These are phyloP conservation scores for Trichoderma oligosporum DNA, from an alignment of 2,329 filamentous ascomycete genomes.

Conservation along the genomic window DNA sequence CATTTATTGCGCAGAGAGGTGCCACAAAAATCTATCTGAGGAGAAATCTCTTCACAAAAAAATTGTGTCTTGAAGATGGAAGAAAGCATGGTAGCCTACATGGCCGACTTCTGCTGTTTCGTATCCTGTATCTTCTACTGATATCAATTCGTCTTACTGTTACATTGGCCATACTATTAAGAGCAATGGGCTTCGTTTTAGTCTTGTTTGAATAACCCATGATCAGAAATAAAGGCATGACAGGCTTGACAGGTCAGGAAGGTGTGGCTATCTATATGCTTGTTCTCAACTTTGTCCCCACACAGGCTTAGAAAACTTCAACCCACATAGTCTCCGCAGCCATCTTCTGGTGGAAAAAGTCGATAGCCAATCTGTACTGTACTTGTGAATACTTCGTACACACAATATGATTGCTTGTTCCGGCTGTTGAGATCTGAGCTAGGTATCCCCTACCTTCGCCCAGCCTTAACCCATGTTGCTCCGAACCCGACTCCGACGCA, in stretches of 20 bases:
- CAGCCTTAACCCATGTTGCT: slow-evolving; percentile 11
- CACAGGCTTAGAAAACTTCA: not conserved
- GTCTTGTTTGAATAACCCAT: not conserved
- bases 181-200: not conserved
- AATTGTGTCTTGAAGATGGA: not conserved
- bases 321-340: not conserved
- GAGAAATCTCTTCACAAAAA: not conserved
- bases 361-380: not conserved
- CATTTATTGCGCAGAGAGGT: not conserved
- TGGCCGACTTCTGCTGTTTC: no score
- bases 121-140: not conserved
- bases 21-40: no score
- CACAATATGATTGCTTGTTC: slow-evolving; percentile 5
- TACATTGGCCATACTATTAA: not conserved
- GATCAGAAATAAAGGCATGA: not conserved
- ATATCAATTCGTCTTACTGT: not conserved
- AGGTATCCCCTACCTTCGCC: slow-evolving; percentile 9
- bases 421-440: slow-evolving; percentile 15
- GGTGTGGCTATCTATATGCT: not conserved
- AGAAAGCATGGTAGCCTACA: not conserved
- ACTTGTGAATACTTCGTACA: slow-evolving; percentile 4
- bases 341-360: not conserved
- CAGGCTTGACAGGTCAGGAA: not conserved
- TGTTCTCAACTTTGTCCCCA: not conserved
- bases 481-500: slow-evolving; percentile 16